Percentiles rank a stretch among this genome's conserved stretches.
Conservation (phyloP, 2,329 filamentous ascomycete genomes). For the Whalleya microplaca region DNA sequence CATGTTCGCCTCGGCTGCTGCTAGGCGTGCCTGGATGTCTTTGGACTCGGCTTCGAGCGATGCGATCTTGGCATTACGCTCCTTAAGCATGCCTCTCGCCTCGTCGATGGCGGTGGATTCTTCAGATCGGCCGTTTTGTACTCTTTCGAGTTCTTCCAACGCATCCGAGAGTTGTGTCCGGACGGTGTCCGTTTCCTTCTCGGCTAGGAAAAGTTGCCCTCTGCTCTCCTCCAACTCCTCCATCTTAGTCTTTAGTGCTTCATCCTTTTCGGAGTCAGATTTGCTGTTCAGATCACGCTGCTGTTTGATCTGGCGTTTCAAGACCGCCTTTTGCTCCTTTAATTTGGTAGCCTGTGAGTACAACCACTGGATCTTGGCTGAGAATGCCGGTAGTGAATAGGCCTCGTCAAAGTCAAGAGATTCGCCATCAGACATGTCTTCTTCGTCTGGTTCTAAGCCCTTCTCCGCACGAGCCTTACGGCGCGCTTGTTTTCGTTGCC, state of each 20-base stretch:
- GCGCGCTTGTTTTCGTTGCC: slow-evolving; percentile 57
- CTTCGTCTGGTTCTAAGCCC: slow-evolving; percentile 61
- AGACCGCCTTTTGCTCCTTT: slow-evolving; percentile 84
- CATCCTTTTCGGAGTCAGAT: slow-evolving; percentile 73
- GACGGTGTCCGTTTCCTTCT: slow-evolving; percentile 42
- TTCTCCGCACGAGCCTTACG: slow-evolving; percentile 58
- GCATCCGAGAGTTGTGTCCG: slow-evolving; percentile 55
- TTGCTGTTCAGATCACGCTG: slow-evolving; percentile 91
- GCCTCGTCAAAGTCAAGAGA: slow-evolving; percentile 59
- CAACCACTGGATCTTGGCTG: slow-evolving; percentile 76
- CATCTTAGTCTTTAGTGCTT: slow-evolving; percentile 62
- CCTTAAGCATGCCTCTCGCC: slow-evolving; percentile 44
- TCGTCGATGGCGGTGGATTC: slow-evolving; percentile 42
- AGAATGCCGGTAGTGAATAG: slow-evolving; percentile 78
- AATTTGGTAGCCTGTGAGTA: slow-evolving; percentile 76
- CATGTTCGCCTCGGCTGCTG: slow-evolving; percentile 43
- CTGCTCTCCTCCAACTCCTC: slow-evolving; percentile 56
- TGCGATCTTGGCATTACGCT: slow-evolving; percentile 48
- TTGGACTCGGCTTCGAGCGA: slow-evolving; percentile 47
- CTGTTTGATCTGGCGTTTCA: slow-evolving; percentile 92
- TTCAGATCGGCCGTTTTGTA: slow-evolving; percentile 38
- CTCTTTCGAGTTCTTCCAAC: slow-evolving; percentile 51
- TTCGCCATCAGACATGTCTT: slow-evolving; percentile 66
- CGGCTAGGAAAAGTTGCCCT: slow-evolving; percentile 31
- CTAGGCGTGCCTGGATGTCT: slow-evolving; percentile 43